Conservation (phyloP, 1,284 basidiomycete genomes). For the Naganishia sp. region DNA sequence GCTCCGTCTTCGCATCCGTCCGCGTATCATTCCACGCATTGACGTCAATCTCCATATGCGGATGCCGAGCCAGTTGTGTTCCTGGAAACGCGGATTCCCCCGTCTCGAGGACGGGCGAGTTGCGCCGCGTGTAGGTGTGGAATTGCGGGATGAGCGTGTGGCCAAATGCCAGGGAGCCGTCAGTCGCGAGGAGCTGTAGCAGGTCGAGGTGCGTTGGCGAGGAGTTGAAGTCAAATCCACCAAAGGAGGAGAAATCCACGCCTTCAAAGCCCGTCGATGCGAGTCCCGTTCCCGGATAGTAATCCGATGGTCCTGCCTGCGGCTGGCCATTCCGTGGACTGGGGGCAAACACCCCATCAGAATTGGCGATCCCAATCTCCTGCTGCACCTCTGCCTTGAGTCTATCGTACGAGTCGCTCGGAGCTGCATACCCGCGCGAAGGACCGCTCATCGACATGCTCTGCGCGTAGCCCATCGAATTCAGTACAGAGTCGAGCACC, state of each 20-base stretch:
- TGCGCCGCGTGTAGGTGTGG: slow-evolving; percentile 23
- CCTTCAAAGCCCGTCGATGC: slow-evolving; percentile 9
- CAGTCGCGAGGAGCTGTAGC: slow-evolving; percentile 25
- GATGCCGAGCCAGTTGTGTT: slow-evolving; percentile 11
- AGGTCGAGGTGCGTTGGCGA: slow-evolving; percentile 30
- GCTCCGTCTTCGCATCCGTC: too few species aligned
- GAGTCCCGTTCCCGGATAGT: not conserved
- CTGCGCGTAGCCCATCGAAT: too few species aligned
- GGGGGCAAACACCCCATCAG: not conserved
- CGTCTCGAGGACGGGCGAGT: slow-evolving; percentile 18
- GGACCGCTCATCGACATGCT: too few species aligned
- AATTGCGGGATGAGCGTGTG: slow-evolving; percentile 29
- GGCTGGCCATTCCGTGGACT: not conserved
- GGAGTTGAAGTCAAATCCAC: slow-evolving; percentile 15
- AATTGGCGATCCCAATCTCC: slow-evolving; percentile 21
- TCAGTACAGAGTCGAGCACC: too few species aligned
- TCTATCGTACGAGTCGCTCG: not conserved
- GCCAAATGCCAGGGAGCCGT: slow-evolving; percentile 28
- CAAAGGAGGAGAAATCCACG: slow-evolving; percentile 19
- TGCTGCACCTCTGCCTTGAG: slow-evolving; percentile 7
- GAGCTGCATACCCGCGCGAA: too few species aligned
- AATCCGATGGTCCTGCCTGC: not conserved
- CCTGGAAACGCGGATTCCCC: slow-evolving; percentile 26
- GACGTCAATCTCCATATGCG: slow-evolving; percentile 27
- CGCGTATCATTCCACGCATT: slow-evolving; percentile 4